These are phyloP conservation scores for Sclerotiophoma versabilis DNA, from an alignment of 2,329 filamentous ascomycete species.

Conservation along the genomic window DNA sequence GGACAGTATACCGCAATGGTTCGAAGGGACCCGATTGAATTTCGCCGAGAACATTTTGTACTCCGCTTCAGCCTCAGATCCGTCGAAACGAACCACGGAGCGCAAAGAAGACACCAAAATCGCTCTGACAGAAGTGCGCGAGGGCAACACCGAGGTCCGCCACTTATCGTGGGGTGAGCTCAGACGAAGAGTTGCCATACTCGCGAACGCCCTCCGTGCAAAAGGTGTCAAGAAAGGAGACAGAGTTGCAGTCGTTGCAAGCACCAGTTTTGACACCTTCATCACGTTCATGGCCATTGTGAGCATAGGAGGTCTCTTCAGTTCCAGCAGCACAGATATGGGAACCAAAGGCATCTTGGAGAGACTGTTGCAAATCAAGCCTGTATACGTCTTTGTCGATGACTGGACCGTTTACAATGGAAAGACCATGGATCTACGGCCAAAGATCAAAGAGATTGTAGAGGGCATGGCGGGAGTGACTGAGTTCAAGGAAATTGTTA, in stretches of 20 bases:
- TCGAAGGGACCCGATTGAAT: constrained; percentile 75
- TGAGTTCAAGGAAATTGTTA: constrained; percentile 69
- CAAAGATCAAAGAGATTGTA: constrained; percentile 74
- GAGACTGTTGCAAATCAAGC: constrained; percentile 75
- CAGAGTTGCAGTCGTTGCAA: constrained; percentile 75
- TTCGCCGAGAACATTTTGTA: constrained; percentile 84
- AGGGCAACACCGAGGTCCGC: constrained; percentile 63
- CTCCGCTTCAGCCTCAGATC: constrained; percentile 54
- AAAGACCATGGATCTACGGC: constrained; percentile 72
- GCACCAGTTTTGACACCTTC: constrained; percentile 77
- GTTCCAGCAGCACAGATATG: constrained; percentile 82
- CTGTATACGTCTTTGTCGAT: constrained; percentile 83
- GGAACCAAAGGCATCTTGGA: constrained; percentile 79
- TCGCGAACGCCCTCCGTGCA: constrained; percentile 71
- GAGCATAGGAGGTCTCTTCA: constrained; percentile 77
- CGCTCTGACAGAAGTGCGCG: constrained; percentile 75
- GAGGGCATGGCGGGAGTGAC: constrained; percentile 66
- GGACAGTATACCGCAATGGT: constrained; percentile 77
- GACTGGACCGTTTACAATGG: constrained; percentile 82
- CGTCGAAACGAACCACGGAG: constrained; percentile 57
- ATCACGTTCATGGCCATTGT: constrained; percentile 73
- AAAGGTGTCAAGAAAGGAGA: constrained; percentile 75
- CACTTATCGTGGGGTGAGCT: constrained; percentile 73
- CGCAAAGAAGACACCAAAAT: constrained; percentile 75
- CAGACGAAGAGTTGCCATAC: constrained; percentile 62